phyloP scores from a whole-genome alignment of 2,329 filamentous ascomycete genomes.

The Exophiala lecanii-corni region DNA sequence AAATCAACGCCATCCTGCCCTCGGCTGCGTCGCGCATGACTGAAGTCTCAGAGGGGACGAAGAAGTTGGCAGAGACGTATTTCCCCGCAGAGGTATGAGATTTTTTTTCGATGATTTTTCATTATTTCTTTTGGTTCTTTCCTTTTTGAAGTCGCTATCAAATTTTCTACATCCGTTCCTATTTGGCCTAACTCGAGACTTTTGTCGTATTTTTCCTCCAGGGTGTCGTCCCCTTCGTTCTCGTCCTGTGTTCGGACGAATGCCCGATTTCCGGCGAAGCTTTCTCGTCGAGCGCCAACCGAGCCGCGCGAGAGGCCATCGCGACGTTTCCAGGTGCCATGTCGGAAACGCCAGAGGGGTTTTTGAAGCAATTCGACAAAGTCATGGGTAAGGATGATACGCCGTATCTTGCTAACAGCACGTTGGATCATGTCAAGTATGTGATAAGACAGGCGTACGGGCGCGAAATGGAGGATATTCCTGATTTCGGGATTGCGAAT shows the following conservation, averaged over 20 bases:
- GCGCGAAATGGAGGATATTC: background rate
- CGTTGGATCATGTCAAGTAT: conserved; percentile 1
- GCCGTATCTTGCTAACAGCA: background rate
- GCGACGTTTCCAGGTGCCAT: background rate
- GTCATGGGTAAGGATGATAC: background rate
- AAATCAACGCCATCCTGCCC: background rate
- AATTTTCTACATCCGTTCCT: no score
- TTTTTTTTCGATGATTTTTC: background rate
- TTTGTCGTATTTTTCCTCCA: background rate
- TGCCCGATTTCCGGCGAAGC: background rate
- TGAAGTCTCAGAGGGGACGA: background rate
- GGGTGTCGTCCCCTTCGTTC: background rate
- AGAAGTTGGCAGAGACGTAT: background rate
- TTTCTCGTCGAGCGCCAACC: background rate
- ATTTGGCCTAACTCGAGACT: no score
- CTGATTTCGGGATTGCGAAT: background rate
- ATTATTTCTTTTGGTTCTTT: background rate
- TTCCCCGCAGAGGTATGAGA: conserved; percentile 1
- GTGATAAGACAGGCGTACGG: background rate
- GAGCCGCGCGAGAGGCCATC: background rate
- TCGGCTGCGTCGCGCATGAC: background rate
- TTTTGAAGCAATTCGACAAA: background rate
- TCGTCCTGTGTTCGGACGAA: background rate
- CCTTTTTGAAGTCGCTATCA: background rate
- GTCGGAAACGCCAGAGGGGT: background rate